Evolutionary conservation across 176 grass and related monocot genomes (phyloP).

Genomic region (Cocos nucifera): DNA sequence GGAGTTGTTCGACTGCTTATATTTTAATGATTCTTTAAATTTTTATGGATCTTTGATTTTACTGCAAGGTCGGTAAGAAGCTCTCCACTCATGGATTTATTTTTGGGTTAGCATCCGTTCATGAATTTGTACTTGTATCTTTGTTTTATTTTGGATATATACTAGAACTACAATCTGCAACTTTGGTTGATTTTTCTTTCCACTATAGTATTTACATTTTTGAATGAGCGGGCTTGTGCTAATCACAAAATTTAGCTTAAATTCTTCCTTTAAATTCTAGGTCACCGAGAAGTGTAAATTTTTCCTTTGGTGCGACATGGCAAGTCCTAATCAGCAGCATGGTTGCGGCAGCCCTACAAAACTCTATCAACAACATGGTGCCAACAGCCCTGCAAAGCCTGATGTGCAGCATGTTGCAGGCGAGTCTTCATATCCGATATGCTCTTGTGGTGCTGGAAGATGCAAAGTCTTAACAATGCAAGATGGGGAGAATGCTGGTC

Average conservation of each 20-base stretch:
- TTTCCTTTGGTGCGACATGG: constrained; percentile 12
- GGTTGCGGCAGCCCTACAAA: constrained; percentile 15
- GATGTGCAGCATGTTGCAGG: background rate
- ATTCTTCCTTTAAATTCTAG: background rate
- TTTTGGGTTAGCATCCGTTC: no score
- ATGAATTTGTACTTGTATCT: no score
- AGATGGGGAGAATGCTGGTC: constrained; percentile 13
- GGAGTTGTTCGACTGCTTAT: background rate
- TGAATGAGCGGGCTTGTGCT: no score
- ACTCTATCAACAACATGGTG: constrained; percentile 1
- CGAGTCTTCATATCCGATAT: constrained; percentile 12
- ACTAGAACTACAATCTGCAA: no score
- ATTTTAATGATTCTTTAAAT: no score
- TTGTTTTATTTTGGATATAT: no score
- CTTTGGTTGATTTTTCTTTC: no score
- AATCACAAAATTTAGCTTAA: no score
- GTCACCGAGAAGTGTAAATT: background rate
- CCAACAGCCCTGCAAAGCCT: constrained; percentile 3
- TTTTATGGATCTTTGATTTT: no score
- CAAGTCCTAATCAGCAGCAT: constrained; percentile 8
- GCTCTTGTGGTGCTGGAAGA: constrained; percentile 49
- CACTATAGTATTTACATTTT: no score
- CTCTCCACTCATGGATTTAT: no score
- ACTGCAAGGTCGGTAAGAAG: no score
- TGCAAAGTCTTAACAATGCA: constrained; percentile 18